These are phyloP conservation scores for Chytriomyces confervae DNA, from an alignment of 192 early-diverging fungal genomes.

Conservation along the genomic window DNA sequence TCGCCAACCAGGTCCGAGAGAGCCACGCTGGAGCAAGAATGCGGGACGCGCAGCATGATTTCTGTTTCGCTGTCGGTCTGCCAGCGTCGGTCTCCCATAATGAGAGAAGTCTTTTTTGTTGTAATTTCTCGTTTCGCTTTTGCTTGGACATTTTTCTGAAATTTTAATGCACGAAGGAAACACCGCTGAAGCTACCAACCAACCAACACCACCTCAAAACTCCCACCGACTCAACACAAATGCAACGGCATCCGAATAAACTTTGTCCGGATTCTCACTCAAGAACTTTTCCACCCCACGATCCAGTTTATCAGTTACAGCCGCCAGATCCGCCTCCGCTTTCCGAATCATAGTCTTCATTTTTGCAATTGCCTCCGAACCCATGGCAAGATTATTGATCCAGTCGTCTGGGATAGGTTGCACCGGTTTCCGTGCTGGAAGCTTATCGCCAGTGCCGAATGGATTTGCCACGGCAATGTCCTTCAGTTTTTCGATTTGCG, in stretches of 20 bases:
- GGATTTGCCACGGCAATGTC: neutral
- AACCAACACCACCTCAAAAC: too few species aligned
- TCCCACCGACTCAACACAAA: too few species aligned
- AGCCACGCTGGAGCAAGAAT: too few species aligned
- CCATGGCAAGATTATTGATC: neutral
- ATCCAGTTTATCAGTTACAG: neutral
- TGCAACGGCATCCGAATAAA: neutral
- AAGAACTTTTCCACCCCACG: neutral
- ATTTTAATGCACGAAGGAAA: too few species aligned
- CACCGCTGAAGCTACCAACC: too few species aligned
- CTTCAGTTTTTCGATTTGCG: neutral
- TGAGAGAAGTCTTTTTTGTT: too few species aligned
- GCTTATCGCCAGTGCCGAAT: neutral
- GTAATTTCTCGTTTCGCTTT: too few species aligned
- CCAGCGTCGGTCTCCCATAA: too few species aligned
- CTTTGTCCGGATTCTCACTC: neutral
- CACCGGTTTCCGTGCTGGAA: constrained; percentile 17
- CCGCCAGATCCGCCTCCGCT: neutral
- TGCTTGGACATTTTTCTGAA: too few species aligned
- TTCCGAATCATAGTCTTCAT: neutral
- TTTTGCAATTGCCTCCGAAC: neutral
- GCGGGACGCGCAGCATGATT: too few species aligned
- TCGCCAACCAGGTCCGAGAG: too few species aligned
- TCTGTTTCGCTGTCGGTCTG: too few species aligned
- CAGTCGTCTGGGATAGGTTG: neutral